Percentiles rank a stretch among this genome's conserved stretches.
These are phyloP conservation scores for Capillidium rhysosporum DNA, from an alignment of 371 early-diverging fungal species.

Conservation along the genomic window DNA sequence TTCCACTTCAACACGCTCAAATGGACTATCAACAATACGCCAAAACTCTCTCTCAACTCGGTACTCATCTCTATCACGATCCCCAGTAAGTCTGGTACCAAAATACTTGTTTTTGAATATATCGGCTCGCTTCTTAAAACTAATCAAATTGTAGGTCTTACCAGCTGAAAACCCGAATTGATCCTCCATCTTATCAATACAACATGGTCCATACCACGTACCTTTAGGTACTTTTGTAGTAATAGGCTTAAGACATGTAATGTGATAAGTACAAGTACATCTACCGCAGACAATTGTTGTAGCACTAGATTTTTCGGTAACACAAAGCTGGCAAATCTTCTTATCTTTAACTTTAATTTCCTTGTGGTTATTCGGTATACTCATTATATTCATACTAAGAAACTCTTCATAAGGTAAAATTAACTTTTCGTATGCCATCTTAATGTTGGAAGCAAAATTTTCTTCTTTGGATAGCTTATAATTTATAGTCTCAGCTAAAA, in stretches of 20 bases:
- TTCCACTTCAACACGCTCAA: constrained; percentile 79
- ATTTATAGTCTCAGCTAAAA: constrained; percentile 59
- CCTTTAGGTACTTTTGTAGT: constrained; percentile 35
- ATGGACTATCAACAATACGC: constrained; percentile 68
- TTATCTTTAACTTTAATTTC: not conserved
- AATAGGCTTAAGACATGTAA: constrained; percentile 56
- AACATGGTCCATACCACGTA: constrained; percentile 79
- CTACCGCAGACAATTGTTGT: constrained; percentile 5
- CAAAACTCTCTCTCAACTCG: constrained; percentile 86
- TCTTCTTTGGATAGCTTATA: constrained; percentile 46
- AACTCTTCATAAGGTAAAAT: constrained; percentile 76
- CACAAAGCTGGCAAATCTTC: constrained; percentile 36
- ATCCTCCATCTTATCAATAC: constrained; percentile 50
- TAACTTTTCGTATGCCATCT: constrained; percentile 49
- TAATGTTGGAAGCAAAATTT: constrained; percentile 66
- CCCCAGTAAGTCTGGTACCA: constrained; percentile 7
- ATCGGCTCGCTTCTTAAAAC: constrained; percentile 60
- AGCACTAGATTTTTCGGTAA: constrained; percentile 9
- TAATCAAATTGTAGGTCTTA: constrained; percentile 45
- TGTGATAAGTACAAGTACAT: constrained; percentile 68
- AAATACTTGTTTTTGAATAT: constrained; percentile 67
- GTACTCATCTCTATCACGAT: constrained; percentile 9
- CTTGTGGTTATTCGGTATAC: not conserved
- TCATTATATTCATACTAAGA: constrained; percentile 13
- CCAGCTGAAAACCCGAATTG: constrained; percentile 90